Base-by-base conservation (phyloP, 768 basidiomycete species). In the Sarcodon sp. region DNA sequence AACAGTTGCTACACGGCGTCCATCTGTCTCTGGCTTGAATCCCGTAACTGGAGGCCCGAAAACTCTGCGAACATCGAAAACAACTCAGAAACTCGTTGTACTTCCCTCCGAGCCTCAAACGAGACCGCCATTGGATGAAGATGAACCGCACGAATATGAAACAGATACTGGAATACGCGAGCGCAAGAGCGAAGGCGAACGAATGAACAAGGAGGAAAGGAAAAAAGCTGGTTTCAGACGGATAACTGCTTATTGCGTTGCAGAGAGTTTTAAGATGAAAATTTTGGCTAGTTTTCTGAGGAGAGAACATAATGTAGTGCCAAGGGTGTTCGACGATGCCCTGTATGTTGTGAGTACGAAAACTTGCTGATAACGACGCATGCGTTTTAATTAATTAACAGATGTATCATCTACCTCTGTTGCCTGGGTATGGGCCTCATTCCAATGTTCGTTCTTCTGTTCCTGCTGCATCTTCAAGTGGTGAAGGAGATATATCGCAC, bases 31-130 rank as follows among this genome's bases (percentile, higher is more conserved):
- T 4, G 59, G 63, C 4, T 50, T 58, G 2, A 53, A 58, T 68
- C 46, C 58, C 15, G 48, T 61, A 35, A 43, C 58, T 5, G 61
- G 58, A 3, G 53, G 54, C 1, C 59, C 61, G 1, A 85, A 83
- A 58, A 68, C 73, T 1, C 80, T 85, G 53, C 76, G 93, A 37
- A 85, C 88, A 1, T 89, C 88, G 11, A 97, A 96, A 66, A 91
- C 86, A 0, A 85, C 83, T 0, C 89, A 93, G 55, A 88, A 87
- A 58, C 85, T 92, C 50, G 91, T 97, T 11, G 72, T 88, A 13
- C 75, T 97, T 6, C 92, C 92, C 0, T 88, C 88, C 35, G 90
- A 80, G 27, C 88, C 90, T 1, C 92, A 97, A 61, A 88, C 89
- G 0, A 80, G 77, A 49, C 83, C 88, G 0, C 61, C 60, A 7